These are phyloP conservation scores for Stephania cephalantha DNA, from an alignment of 164 flowering plant genomes.

Conservation along the genomic window DNA sequence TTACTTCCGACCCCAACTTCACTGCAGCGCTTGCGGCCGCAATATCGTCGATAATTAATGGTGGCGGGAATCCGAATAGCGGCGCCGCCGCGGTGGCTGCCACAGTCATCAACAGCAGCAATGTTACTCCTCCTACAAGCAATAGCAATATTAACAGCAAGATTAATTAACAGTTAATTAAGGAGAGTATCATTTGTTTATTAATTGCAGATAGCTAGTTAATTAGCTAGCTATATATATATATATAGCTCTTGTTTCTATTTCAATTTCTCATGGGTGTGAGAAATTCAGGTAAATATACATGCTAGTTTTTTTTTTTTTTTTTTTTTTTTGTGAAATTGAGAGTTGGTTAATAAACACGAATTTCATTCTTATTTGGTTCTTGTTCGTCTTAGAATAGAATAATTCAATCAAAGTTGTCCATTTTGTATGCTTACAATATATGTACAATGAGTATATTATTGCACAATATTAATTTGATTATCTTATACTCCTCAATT, in stretches of 20 bases:
- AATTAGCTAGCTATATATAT: neutral
- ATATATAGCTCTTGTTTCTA: neutral
- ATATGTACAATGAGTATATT: neutral
- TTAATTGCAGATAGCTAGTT: neutral
- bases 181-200: no score
- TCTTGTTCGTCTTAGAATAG: constrained; percentile 2
- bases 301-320: constrained; percentile 1
- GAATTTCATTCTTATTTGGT: constrained; percentile 18
- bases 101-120: constrained; percentile 32
- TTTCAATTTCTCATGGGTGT: neutral
- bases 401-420: constrained; percentile 15
- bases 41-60: constrained; percentile 35
- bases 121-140: constrained; percentile 7
- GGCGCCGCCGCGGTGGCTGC: constrained; percentile 44
- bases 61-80: constrained; percentile 24
- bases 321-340: neutral
- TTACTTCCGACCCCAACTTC: constrained; percentile 48
- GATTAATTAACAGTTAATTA: constrained; percentile 5
- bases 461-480: neutral
- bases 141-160: constrained; percentile 24
- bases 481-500: neutral
- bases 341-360: neutral
- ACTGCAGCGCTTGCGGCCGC: constrained; percentile 44
- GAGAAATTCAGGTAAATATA: constrained; percentile 13
- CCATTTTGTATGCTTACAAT: neutral